Conservation (phyloP, 169 alveolate genomes). For the Plasmodium reichenowi region DNA sequence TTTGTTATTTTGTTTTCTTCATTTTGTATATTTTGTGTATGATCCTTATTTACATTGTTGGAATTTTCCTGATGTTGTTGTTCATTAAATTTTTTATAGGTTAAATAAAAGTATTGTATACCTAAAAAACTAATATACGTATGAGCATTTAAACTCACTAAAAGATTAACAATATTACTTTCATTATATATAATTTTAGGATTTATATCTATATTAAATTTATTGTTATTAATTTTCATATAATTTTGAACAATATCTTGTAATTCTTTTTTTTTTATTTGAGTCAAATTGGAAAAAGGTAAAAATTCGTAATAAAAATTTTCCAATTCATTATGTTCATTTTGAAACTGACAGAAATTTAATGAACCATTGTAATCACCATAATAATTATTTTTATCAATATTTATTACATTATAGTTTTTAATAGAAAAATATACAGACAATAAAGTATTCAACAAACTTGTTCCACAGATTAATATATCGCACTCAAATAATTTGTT, state of each 20-base stretch:
- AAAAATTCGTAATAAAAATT: constrained; percentile 64
- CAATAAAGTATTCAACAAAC: constrained; percentile 39
- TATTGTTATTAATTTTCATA: constrained; percentile 48
- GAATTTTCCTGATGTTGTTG: not conserved
- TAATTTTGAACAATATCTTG: constrained; percentile 35
- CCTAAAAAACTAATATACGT: constrained; percentile 53
- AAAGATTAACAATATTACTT: constrained; percentile 35
- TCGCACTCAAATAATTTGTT: constrained; percentile 42
- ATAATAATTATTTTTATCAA: constrained; percentile 57
- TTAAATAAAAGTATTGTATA: constrained; percentile 47
- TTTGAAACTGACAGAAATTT: constrained; percentile 50
- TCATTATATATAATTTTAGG: constrained; percentile 67
- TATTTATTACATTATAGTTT: constrained; percentile 56
- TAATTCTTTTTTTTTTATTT: constrained; percentile 15
- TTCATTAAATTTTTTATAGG: constrained; percentile 7
- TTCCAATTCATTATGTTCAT: constrained; percentile 23
- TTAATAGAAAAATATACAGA: constrained; percentile 59
- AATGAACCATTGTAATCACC: constrained; percentile 69
- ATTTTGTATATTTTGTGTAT: not conserved
- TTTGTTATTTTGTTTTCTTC: constrained; percentile 6
- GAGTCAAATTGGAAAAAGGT: constrained; percentile 13
- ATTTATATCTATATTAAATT: constrained; percentile 52
- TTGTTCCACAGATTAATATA: constrained; percentile 65
- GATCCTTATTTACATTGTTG: not conserved
- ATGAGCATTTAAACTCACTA: constrained; percentile 46